Conservation (phyloP, 1,139 yeast species). For the Diutina sp. region DNA sequence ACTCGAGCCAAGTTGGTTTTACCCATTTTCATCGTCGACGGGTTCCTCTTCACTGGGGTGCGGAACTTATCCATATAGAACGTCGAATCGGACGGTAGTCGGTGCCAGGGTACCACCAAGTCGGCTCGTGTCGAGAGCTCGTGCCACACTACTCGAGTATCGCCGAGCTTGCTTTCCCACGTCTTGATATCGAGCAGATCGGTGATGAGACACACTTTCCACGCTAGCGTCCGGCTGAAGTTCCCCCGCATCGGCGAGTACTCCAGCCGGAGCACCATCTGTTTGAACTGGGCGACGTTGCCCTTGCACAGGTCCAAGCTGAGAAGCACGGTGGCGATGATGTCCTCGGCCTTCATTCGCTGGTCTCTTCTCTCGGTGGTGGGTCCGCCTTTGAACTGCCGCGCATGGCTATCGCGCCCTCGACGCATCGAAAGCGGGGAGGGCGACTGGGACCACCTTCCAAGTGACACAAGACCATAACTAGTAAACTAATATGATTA, state of each 20-base stretch:
- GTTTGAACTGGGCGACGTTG: slow-evolving; percentile 15
- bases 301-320: slow-evolving; percentile 28
- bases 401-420: neutral
- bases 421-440: neutral
- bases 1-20: neutral
- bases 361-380: neutral
- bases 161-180: slow-evolving; percentile 20
- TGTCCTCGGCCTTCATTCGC: slow-evolving; percentile 22
- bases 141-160: slow-evolving; percentile 24
- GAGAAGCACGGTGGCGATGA: slow-evolving; percentile 24
- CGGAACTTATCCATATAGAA: neutral
- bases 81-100: slow-evolving; percentile 14
- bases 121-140: slow-evolving; percentile 20
- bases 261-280: slow-evolving; percentile 21
- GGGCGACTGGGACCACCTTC: neutral
- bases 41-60: neutral
- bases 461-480: too few relatives aligned
- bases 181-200: slow-evolving; percentile 23
- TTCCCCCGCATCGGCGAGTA: slow-evolving; percentile 13
- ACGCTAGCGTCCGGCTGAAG: slow-evolving; percentile 22
- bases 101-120: slow-evolving; percentile 28
- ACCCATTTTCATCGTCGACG: neutral
- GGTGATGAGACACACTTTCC: slow-evolving; percentile 28
- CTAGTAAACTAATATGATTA: too few relatives aligned
- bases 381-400: neutral